Conservation (phyloP, 2,329 filamentous ascomycete genomes). For the Zymoseptoria passerinii region DNA sequence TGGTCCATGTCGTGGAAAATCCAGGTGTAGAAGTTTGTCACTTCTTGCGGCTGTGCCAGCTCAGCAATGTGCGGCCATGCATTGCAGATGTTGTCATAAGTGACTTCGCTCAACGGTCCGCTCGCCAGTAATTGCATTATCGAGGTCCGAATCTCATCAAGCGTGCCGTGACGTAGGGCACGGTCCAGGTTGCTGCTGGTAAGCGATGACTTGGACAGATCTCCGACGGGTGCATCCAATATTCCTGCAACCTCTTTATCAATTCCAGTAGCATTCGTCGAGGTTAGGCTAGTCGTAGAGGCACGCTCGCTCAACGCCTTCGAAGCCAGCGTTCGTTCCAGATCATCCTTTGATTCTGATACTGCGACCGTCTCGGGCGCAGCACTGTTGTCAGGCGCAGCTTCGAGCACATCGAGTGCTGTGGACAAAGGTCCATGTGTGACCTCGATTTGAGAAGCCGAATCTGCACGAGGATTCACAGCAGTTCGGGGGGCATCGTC, state of each 20-base stretch:
- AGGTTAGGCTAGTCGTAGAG: background rate
- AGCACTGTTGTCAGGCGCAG: background rate
- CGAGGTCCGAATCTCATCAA: background rate
- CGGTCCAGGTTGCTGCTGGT: background rate
- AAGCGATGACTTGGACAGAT: background rate
- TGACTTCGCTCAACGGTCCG: background rate
- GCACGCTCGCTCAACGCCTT: background rate
- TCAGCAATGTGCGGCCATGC: background rate
- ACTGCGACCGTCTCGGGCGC: background rate
- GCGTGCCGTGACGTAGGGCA: background rate
- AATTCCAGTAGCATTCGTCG: background rate
- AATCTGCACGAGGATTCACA: background rate
- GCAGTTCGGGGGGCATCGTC: background rate
- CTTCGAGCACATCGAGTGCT: background rate
- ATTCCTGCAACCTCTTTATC: background rate
- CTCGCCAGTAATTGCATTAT: background rate
- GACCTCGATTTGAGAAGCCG: background rate
- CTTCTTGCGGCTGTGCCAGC: background rate
- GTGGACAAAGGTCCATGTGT: background rate
- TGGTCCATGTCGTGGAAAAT: background rate
- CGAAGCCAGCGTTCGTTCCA: too few species aligned
- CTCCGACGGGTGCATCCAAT: background rate
- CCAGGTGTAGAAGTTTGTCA: background rate
- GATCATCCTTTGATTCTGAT: background rate
- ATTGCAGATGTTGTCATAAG: background rate